Conservation (phyloP, 768 basidiomycete species). For the Boletus rubropictus region DNA sequence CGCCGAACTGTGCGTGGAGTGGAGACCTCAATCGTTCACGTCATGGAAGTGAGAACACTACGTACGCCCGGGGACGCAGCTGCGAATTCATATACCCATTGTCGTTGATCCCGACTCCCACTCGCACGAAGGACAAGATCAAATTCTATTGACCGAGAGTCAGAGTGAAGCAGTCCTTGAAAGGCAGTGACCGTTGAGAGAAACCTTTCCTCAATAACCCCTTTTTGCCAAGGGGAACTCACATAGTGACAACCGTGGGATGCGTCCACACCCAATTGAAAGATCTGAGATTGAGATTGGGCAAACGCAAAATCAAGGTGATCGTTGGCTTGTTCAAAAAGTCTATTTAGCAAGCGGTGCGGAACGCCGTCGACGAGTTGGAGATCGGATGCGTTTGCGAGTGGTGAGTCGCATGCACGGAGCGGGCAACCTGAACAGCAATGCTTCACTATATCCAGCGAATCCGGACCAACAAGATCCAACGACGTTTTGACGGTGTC, state of each 20-base stretch:
- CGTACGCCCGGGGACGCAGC: neutral
- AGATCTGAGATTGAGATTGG: neutral
- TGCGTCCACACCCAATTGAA: neutral
- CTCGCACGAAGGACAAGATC: neutral
- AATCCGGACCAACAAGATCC: neutral
- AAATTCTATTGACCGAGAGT: neutral
- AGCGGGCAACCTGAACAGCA: no score
- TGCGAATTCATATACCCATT: neutral
- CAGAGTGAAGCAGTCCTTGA: neutral
- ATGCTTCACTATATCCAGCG: neutral
- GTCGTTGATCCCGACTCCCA: neutral
- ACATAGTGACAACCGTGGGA: conserved; percentile 1
- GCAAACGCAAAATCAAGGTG: no score
- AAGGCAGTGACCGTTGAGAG: neutral
- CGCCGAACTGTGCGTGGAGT: neutral
- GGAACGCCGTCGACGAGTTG: neutral
- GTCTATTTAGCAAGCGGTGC: neutral
- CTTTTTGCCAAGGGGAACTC: neutral
- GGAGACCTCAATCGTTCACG: neutral
- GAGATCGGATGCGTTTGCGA: neutral
- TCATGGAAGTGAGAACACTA: neutral
- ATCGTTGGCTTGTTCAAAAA: neutral
- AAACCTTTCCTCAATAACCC: neutral
- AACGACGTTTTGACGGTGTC: neutral
- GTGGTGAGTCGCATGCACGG: no score